Percentiles rank a stretch among this genome's conserved stretches.
phyloP scores from a whole-genome alignment of 2,329 filamentous ascomycete genomes.

The Xylariaceae sp. region DNA sequence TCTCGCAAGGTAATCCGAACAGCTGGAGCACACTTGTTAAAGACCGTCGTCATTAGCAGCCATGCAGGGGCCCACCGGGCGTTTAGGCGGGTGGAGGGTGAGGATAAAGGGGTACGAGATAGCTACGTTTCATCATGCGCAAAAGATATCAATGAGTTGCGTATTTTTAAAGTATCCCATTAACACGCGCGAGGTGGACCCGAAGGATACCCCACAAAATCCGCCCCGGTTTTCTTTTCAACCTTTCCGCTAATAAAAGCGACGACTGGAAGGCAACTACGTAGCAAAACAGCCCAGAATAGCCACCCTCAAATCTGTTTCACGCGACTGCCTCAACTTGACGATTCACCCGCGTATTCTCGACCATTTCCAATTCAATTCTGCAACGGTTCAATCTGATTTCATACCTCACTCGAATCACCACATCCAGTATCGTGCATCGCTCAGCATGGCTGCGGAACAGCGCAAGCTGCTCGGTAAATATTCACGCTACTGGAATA shows the following conservation, averaged over 20 bases:
- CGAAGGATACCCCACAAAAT: background rate
- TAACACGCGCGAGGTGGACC: background rate
- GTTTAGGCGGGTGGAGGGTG: background rate
- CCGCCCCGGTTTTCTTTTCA: background rate
- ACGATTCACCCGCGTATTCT: no score
- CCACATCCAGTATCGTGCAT: background rate
- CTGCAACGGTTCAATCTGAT: background rate
- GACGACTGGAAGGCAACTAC: background rate
- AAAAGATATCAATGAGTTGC: no score
- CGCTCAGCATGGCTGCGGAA: conserved; percentile 75
- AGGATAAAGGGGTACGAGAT: background rate
- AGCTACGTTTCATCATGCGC: no score
- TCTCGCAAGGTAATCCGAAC: background rate
- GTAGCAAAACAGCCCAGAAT: background rate
- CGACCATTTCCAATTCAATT: no score
- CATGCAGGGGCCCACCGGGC: background rate
- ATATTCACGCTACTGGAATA: conserved; percentile 19
- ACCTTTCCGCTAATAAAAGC: background rate
- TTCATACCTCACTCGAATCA: background rate
- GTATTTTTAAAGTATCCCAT: background rate
- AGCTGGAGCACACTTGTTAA: background rate
- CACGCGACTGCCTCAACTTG: background rate
- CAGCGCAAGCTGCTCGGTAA: conserved; percentile 88
- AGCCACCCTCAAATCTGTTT: background rate
- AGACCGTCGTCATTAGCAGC: background rate